Conservation (phyloP, 306 rosid genomes). For the Dalbergia cochinchinensis region DNA sequence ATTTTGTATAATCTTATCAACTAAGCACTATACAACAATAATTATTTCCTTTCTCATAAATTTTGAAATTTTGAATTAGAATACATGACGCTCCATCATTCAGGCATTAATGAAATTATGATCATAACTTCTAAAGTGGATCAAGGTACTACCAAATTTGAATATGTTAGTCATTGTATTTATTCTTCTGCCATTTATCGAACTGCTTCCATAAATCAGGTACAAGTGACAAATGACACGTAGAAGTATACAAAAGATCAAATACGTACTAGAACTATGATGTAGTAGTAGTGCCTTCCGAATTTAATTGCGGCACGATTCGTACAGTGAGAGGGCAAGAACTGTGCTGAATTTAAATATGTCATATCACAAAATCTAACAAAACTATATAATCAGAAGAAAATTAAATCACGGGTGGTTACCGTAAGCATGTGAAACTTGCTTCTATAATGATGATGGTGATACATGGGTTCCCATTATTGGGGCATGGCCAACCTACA, state of each 20-base stretch:
- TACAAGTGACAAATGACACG: background rate
- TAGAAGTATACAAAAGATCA: slow-evolving; percentile 7
- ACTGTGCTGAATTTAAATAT: background rate
- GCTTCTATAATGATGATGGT: slow-evolving; percentile 29
- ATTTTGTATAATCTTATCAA: slow-evolving; percentile 6
- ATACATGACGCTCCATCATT: slow-evolving; percentile 9
- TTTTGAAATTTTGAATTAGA: background rate
- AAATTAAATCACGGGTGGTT: slow-evolving; percentile 26
- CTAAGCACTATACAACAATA: background rate
- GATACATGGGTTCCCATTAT: slow-evolving; percentile 43
- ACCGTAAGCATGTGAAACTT: slow-evolving; percentile 41
- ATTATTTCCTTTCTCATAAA: slow-evolving; percentile 3
- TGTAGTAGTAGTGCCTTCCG: background rate
- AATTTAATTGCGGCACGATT: background rate
- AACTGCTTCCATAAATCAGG: background rate
- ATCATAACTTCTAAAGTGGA: background rate
- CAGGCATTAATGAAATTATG: background rate
- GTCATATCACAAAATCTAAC: slow-evolving; percentile 10
- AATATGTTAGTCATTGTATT: background rate
- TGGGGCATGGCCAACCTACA: slow-evolving; percentile 39
- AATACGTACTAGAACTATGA: background rate
- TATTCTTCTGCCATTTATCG: too few relatives aligned
- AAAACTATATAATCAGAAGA: slow-evolving; percentile 10
- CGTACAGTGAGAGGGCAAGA: slow-evolving; percentile 25
- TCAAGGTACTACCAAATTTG: background rate